Percentiles rank a stretch among this genome's conserved stretches.
Conservation (phyloP, 441 rosid genomes). For the Eutrema salsugineum region DNA sequence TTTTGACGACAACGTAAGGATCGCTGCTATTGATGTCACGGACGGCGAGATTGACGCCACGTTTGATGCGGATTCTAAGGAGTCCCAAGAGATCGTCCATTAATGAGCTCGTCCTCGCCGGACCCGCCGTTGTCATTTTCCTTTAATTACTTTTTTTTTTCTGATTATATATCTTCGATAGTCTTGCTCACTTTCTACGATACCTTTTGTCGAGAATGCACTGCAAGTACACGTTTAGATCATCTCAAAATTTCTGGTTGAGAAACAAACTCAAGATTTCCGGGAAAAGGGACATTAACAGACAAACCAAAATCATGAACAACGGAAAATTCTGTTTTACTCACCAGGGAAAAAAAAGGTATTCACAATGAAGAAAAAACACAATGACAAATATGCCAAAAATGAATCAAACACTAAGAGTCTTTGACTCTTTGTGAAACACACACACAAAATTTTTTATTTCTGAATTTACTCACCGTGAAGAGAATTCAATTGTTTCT, state of each 20-base stretch:
- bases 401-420: too few relatives aligned
- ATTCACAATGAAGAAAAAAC: neutral
- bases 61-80: slow-evolving; percentile 70
- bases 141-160: neutral
- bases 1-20: slow-evolving; percentile 78
- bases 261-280: neutral
- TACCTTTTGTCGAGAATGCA: neutral
- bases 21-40: slow-evolving; percentile 91
- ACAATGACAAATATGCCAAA: neutral
- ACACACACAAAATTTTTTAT: too few relatives aligned
- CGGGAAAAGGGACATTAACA: neutral
- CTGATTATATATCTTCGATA: neutral
- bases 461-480: neutral
- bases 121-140: slow-evolving; percentile 14
- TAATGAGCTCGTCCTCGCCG: slow-evolving; percentile 34
- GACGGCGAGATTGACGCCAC: slow-evolving; percentile 87
- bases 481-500: neutral
- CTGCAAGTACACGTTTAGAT: neutral
- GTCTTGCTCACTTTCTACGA: neutral
- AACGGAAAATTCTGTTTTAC: neutral
- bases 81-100: slow-evolving; percentile 77
- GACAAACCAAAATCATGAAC: neutral
- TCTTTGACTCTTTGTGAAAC: too few relatives aligned
- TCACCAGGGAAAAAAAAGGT: neutral
- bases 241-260: neutral